These are phyloP conservation scores for Corymbia maculata DNA, from an alignment of 345 rosid genomes.

Conservation along the genomic window DNA sequence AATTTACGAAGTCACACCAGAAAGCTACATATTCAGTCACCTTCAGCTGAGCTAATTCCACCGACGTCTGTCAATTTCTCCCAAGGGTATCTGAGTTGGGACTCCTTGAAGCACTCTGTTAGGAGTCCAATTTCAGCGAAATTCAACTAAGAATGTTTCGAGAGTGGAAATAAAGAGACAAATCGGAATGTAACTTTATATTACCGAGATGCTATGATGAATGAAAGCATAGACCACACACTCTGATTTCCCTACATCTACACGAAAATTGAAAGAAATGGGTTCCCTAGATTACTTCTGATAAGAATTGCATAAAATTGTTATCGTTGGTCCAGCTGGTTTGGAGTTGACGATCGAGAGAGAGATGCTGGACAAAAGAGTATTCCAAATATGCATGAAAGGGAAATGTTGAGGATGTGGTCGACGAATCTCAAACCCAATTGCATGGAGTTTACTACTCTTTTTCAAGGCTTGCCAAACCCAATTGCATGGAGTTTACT, in stretches of 20 bases:
- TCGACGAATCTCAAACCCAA: not conserved
- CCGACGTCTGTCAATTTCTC: not conserved
- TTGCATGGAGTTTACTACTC: too few relatives aligned
- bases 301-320: not conserved
- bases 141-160: slow-evolving; percentile 4
- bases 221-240: not conserved
- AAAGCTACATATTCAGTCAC: slow-evolving; percentile 24
- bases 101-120: slow-evolving; percentile 11
- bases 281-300: not conserved
- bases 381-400: not conserved
- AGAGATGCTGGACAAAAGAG: not conserved
- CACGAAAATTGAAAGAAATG: not conserved
- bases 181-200: not conserved
- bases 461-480: too few relatives aligned
- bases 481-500: too few relatives aligned
- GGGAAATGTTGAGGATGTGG: not conserved
- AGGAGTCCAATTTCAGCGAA: slow-evolving; percentile 26
- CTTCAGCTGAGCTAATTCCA: not conserved
- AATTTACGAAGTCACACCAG: slow-evolving; percentile 21
- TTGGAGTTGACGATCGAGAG: not conserved
- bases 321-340: not conserved
- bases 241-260: rapidly evolving
- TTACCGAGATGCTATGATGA: not conserved
- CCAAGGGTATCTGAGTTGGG: slow-evolving; percentile 29
- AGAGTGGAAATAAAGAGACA: not conserved